phyloP scores from a whole-genome alignment of 164 flowering plant genomes.

The Umbellularia californica region DNA sequence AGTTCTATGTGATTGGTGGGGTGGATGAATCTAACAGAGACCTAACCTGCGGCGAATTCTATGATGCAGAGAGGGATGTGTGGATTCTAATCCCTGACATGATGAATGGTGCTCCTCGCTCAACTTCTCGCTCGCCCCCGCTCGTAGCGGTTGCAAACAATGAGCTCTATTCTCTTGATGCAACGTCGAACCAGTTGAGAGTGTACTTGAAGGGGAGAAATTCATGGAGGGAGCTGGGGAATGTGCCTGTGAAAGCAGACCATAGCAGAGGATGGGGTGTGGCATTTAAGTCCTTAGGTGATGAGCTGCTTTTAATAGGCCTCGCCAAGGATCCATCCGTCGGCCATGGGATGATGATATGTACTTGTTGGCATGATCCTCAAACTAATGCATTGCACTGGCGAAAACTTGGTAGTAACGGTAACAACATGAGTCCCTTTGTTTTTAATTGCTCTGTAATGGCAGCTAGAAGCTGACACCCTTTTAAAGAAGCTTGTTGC shows the following conservation, averaged over 20 bases:
- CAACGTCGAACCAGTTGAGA: slow-evolving; percentile 58
- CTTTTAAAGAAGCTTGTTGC: background rate
- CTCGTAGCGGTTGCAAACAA: slow-evolving; percentile 74
- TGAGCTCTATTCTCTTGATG: slow-evolving; percentile 65
- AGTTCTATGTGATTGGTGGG: slow-evolving; percentile 79
- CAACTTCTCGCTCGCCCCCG: slow-evolving; percentile 57
- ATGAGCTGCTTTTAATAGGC: slow-evolving; percentile 67
- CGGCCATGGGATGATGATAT: slow-evolving; percentile 45
- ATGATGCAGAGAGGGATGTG: slow-evolving; percentile 32
- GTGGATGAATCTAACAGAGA: slow-evolving; percentile 29
- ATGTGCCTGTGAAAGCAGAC: slow-evolving; percentile 70
- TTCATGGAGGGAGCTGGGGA: slow-evolving; percentile 63
- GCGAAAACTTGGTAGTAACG: slow-evolving; percentile 32
- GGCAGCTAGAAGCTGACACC: slow-evolving; percentile 26
- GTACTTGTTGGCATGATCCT: slow-evolving; percentile 54
- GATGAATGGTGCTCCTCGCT: slow-evolving; percentile 36
- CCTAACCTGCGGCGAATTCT: slow-evolving; percentile 66
- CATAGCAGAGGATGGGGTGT: slow-evolving; percentile 76
- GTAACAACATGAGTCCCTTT: slow-evolving; percentile 37
- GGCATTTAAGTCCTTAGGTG: slow-evolving; percentile 79
- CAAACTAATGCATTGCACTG: slow-evolving; percentile 36
- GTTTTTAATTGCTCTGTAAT: slow-evolving; percentile 70
- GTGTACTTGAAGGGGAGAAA: slow-evolving; percentile 56
- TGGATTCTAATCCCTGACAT: slow-evolving; percentile 72
- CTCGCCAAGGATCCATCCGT: slow-evolving; percentile 10